These are phyloP conservation scores for Drechslera avenae DNA, from an alignment of 2,329 filamentous ascomycete genomes.

Conservation along the genomic window DNA sequence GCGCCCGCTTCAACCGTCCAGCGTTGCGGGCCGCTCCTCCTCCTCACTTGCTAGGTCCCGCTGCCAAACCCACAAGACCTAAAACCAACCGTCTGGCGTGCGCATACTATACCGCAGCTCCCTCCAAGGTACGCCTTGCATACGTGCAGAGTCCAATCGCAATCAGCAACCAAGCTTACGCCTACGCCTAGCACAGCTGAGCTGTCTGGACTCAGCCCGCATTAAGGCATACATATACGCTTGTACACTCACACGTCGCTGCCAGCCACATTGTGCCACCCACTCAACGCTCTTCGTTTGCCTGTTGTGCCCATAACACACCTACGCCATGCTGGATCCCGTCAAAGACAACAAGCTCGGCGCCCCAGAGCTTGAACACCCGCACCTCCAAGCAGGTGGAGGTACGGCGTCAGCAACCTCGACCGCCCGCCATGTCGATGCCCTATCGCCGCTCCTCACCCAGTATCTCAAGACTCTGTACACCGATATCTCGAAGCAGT, in stretches of 20 bases:
- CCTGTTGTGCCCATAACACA: background rate
- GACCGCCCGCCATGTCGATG: conserved; percentile 38
- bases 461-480: conserved; percentile 38
- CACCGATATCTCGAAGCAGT: conserved; percentile 37
- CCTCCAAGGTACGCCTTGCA: background rate
- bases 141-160: background rate
- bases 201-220: conserved; percentile 6
- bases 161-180: background rate
- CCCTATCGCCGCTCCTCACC: conserved; percentile 34
- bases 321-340: conserved; percentile 18
- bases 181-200: conserved; percentile 26
- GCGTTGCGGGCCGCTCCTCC: conserved; percentile 25
- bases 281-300: background rate
- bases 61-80: conserved; percentile 1
- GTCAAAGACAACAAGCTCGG: conserved; percentile 40
- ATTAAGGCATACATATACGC: background rate
- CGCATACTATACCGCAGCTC: background rate
- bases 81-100: background rate
- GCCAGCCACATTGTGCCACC: background rate
- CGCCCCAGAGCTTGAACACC: conserved; percentile 37
- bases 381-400: conserved; percentile 47
- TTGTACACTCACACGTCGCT: background rate
- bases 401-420: conserved; percentile 38
- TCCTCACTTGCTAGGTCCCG: conserved; percentile 13
- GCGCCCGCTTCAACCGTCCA: conserved; percentile 15